Conservation (phyloP, 805 yeast species). For the Priceomyces carsonii region DNA sequence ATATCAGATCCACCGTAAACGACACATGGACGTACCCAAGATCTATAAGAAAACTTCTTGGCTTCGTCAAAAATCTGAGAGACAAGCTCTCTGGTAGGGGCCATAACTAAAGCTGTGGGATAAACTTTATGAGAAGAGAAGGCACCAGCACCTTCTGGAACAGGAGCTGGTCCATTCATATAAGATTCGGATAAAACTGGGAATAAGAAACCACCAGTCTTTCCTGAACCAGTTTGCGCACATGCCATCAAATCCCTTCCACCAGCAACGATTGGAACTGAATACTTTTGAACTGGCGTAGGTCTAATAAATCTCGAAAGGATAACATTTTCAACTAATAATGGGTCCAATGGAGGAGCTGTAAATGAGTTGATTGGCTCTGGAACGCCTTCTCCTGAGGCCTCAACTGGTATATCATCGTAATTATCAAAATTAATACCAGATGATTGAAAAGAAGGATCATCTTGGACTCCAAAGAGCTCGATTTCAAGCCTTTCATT, state of each 20-base stretch:
- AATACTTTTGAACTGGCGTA: constrained; percentile 94
- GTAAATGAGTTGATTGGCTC: constrained; percentile 88
- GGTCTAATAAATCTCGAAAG: constrained; percentile 92
- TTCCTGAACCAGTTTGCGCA: constrained; percentile 99
- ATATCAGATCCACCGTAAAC: constrained; percentile 99
- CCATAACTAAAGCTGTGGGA: constrained; percentile 94
- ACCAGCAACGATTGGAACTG: constrained; percentile 85
- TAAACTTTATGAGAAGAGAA: constrained; percentile 75
- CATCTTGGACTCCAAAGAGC: constrained; percentile 80
- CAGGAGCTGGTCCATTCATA: constrained; percentile 78
- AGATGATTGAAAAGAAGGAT: constrained; percentile 77
- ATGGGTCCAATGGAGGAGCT: constrained; percentile 85
- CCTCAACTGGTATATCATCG: constrained; percentile 98
- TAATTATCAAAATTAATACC: constrained; percentile 99
- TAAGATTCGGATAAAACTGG: constrained; percentile 94
- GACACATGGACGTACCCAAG: constrained; percentile 96
- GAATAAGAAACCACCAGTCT: constrained; percentile 99
- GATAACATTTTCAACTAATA: constrained; percentile 82
- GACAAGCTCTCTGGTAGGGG: constrained; percentile 99
- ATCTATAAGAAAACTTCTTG: constrained; percentile 92
- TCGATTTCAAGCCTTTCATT: constrained; percentile 73
- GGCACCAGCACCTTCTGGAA: constrained; percentile 47
- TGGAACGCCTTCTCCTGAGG: constrained; percentile 91
- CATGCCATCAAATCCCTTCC: constrained; percentile 96
- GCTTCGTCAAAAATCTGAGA: constrained; percentile 96